Percentiles rank a stretch among this genome's conserved stretches.
phyloP scores from a whole-genome alignment of 2,329 filamentous ascomycete species.

The Pseudocercospora pini-densiflorae region DNA sequence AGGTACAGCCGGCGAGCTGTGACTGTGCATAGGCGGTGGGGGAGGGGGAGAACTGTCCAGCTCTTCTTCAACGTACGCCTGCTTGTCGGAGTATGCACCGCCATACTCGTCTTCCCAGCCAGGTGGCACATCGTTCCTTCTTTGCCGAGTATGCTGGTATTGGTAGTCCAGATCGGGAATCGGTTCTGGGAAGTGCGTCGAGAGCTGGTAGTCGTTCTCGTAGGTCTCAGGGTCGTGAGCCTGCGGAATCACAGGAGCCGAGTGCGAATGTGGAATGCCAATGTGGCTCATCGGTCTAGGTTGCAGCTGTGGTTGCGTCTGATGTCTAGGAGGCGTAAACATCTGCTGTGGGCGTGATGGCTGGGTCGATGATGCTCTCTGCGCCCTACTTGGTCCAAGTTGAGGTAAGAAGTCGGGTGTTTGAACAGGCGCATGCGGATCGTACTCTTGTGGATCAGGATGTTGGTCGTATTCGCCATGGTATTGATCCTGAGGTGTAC shows the following conservation, averaged over 20 bases:
- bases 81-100: slow-evolving; percentile 27
- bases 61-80: slow-evolving; percentile 32
- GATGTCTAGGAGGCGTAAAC: slow-evolving; percentile 14
- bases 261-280: slow-evolving; percentile 49
- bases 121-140: slow-evolving; percentile 34
- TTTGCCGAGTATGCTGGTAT: slow-evolving; percentile 35
- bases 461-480: slow-evolving; percentile 28
- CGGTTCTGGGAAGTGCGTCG: slow-evolving; percentile 38
- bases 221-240: slow-evolving; percentile 49
- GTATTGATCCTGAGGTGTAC: slow-evolving; percentile 14
- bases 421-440: slow-evolving; percentile 43
- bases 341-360: slow-evolving; percentile 20
- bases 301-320: slow-evolving; percentile 31
- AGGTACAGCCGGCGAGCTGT: slow-evolving; percentile 40
- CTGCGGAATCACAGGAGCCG: slow-evolving; percentile 58
- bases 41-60: slow-evolving; percentile 35
- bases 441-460: slow-evolving; percentile 36
- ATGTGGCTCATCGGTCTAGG: slow-evolving; percentile 31
- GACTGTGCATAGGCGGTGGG: slow-evolving; percentile 43
- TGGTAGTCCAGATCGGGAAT: slow-evolving; percentile 42
- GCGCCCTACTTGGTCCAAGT: slow-evolving; percentile 38
- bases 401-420: slow-evolving; percentile 43
- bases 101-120: slow-evolving; percentile 37
- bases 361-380: slow-evolving; percentile 37
- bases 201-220: slow-evolving; percentile 36